Conservation (phyloP, 108 stramenopile species). For the Cyclotella baltica region DNA sequence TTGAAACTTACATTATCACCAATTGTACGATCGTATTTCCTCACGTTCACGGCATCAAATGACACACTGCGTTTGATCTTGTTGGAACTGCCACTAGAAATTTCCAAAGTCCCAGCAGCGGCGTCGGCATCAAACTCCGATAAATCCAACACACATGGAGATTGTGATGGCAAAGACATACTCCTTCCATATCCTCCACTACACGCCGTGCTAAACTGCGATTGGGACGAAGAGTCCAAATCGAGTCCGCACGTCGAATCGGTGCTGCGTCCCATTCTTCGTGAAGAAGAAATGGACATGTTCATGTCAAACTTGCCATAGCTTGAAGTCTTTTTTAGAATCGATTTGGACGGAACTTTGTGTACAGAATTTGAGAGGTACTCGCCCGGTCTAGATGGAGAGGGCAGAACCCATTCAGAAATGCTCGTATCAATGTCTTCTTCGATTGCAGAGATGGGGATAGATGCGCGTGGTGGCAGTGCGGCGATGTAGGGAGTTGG, state of each 20-base stretch:
- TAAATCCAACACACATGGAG: not conserved
- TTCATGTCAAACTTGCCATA: slow-evolving; percentile 29
- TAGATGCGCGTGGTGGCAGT: not conserved
- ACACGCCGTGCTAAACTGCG: not conserved
- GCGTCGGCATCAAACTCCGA: not conserved
- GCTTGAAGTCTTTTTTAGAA: slow-evolving; percentile 47
- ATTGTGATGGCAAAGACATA: too few species aligned
- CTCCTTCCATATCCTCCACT: too few species aligned
- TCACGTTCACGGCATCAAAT: slow-evolving; percentile 40
- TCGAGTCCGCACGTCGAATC: not conserved
- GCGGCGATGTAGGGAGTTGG: not conserved
- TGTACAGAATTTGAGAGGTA: slow-evolving; percentile 15
- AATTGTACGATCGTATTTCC: slow-evolving; percentile 51
- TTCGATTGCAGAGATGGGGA: not conserved
- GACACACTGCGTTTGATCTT: slow-evolving; percentile 41
- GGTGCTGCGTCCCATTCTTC: not conserved
- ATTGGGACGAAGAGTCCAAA: not conserved
- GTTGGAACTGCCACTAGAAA: not conserved
- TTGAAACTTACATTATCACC: slow-evolving; percentile 48
- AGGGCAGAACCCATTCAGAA: slow-evolving; percentile 1
- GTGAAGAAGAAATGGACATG: not conserved
- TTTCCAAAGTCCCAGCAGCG: not conserved
- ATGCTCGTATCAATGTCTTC: not conserved
- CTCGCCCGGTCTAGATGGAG: slow-evolving; percentile 23
- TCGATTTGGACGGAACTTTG: slow-evolving; percentile 44